phyloP scores from a whole-genome alignment of 768 basidiomycete species.

The Pisolithus marmoratus region DNA sequence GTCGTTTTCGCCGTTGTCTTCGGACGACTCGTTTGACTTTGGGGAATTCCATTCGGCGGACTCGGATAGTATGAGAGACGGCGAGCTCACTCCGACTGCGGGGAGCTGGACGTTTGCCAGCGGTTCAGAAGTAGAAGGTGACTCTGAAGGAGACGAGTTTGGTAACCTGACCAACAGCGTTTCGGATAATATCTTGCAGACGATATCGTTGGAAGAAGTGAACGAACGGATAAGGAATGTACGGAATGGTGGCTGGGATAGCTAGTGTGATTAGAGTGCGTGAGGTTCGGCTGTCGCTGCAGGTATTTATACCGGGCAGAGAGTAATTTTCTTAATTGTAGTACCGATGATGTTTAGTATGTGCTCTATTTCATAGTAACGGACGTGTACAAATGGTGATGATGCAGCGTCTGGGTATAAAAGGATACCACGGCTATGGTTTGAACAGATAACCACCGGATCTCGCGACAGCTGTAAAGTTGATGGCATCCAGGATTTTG shows the following conservation, averaged over 20 bases:
- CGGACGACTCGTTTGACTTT: conserved; percentile 71
- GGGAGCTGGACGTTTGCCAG: conserved; percentile 70
- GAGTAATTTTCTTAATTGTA: background rate
- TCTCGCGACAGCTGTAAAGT: conserved; percentile 62
- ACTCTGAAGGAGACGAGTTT: conserved; percentile 29
- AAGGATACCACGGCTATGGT: conserved; percentile 9
- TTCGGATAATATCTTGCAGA: conserved; percentile 15
- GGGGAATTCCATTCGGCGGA: conserved; percentile 67
- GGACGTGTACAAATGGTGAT: background rate
- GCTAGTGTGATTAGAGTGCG: background rate
- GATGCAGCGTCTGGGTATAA: background rate
- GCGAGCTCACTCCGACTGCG: conserved; percentile 55
- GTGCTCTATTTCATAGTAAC: background rate
- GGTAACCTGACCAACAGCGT: conserved; percentile 11
- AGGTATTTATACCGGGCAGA: background rate
- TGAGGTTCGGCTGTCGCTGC: background rate
- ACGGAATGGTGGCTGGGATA: conserved; percentile 12
- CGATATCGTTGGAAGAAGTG: conserved; percentile 23
- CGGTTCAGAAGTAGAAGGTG: conserved; percentile 25
- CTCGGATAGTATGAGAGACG: conserved; percentile 25
- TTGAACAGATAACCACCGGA: conserved; percentile 63
- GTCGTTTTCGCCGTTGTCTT: conserved; percentile 48
- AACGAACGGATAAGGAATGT: conserved; percentile 16
- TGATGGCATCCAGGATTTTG: conserved; percentile 53
- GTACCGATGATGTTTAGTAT: background rate